phyloP scores from a whole-genome alignment of 148 eudicot species.

The Rheum nobile region DNA sequence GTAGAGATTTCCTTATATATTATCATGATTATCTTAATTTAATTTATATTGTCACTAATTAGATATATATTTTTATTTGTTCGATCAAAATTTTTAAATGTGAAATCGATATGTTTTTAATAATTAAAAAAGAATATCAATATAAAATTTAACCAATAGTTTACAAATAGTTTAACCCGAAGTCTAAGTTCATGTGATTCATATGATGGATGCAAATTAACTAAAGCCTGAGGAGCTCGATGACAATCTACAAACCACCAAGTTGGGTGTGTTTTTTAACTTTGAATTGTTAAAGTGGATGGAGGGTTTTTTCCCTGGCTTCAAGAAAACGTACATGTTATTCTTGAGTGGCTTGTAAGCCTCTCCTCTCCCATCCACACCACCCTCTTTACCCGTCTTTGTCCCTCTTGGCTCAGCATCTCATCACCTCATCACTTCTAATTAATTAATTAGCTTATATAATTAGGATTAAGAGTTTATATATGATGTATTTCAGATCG shows the following conservation, averaged over 20 bases:
- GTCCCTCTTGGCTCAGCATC: not conserved
- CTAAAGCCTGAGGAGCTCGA: not conserved
- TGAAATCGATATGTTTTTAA: too few relatives aligned
- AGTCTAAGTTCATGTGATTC: not conserved
- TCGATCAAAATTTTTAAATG: too few relatives aligned
- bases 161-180: too few relatives aligned
- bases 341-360: constrained; percentile 2
- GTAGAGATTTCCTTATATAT: too few relatives aligned
- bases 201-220: not conserved
- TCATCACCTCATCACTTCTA: not conserved
- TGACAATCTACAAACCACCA: not conserved
- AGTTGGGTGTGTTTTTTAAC: not conserved
- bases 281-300: not conserved
- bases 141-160: too few relatives aligned
- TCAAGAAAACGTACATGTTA: not conserved
- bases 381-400: not conserved
- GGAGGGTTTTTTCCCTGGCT: not conserved
- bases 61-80: too few relatives aligned
- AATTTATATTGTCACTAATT: too few relatives aligned
- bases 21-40: too few relatives aligned
- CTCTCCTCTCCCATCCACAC: not conserved
- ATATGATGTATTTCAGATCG: not conserved
- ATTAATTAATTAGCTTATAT: not conserved
- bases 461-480: not conserved
- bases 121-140: too few relatives aligned